Evolutionary conservation across 1,284 basidiomycete genomes (phyloP), one percentile per base, ranked within the genome.

Genomic region (Hemileia vastatrix): DNA sequence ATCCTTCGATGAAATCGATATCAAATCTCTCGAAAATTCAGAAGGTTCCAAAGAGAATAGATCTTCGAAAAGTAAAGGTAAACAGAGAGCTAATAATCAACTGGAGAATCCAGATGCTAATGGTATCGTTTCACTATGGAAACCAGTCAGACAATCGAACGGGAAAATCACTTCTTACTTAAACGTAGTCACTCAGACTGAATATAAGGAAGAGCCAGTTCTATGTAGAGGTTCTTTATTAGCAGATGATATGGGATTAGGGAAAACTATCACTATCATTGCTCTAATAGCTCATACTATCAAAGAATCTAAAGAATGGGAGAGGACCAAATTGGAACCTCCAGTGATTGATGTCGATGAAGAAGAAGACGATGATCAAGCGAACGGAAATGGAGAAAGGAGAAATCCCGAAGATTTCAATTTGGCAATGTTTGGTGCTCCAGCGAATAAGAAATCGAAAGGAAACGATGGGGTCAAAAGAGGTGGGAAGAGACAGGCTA

Each of bases 261-360:
- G 94, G 27, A 98, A 98, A 78, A 98, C 94, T 0, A 91, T 98
- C 58, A 90, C 91, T 31, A 86, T 96, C 43, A 81, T 84, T 36
- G 87, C 94, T 3, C 81, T 98, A 55, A 87, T 99, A 58, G 92
- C 91, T 2, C 83, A 87, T 18, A 97, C 94, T 1, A 79, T 89
- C 23, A 68, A 75, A 36, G 83, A 87, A 0, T 88, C 94, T 2
- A 79, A 77, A 24, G 77, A 78, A 19, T 90, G 72, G 85, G 83
- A 21, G 71, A 80, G 24, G 78, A 81, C 9, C 82, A 84, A 1
- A 33, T n/a, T n/a, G n/a, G n/a, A n/a, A 1, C 80, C 79, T 27
- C 78, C 78, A n/a, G n/a, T n/a, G n/a, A n/a, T n/a, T n/a, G n/a
- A n/a, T n/a, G 23, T 13, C 9, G 31, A 21, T 15, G 56, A 23